Percentiles rank a stretch among this genome's conserved stretches.
These are phyloP conservation scores for Corymbia maculata DNA, from an alignment of 345 rosid genomes.

Conservation along the genomic window DNA sequence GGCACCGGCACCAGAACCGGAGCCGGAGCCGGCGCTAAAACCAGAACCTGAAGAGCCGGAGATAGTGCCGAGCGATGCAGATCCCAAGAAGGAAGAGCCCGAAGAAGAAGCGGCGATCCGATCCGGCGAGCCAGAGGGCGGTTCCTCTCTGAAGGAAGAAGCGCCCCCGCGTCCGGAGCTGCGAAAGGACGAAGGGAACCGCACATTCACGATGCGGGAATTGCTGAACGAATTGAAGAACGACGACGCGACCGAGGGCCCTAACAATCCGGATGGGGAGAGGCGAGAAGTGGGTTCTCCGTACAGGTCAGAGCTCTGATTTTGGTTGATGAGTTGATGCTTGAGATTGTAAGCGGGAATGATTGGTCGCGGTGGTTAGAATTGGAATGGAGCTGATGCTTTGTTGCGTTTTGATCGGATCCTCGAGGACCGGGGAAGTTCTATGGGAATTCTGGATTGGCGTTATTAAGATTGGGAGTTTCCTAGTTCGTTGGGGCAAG, in stretches of 20 bases:
- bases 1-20: no score
- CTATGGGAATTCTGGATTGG: not conserved
- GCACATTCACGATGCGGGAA: constrained; percentile 87
- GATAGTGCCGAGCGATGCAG: constrained; percentile 11
- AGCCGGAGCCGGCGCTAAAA: constrained; percentile 1
- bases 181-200: constrained; percentile 48
- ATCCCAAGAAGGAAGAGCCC: constrained; percentile 26
- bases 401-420: not conserved
- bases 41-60: not conserved
- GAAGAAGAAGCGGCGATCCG: constrained; percentile 11
- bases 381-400: not conserved
- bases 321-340: not conserved
- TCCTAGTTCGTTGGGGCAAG: not conserved
- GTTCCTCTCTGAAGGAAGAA: constrained; percentile 4
- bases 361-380: not conserved
- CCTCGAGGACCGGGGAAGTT: not conserved
- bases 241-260: constrained; percentile 43
- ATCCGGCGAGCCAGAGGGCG: not conserved
- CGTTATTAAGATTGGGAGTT: not conserved
- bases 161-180: constrained; percentile 16
- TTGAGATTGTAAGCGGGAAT: not conserved
- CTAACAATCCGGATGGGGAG: not conserved
- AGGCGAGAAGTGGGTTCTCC: constrained; percentile 27
- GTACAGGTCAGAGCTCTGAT: constrained; percentile 33
- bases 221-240: constrained; percentile 64